Evolutionary conservation across 768 basidiomycete genomes (phyloP), one percentile per base, ranked within the genome.

Genomic region (Scleroderma citrinum): DNA sequence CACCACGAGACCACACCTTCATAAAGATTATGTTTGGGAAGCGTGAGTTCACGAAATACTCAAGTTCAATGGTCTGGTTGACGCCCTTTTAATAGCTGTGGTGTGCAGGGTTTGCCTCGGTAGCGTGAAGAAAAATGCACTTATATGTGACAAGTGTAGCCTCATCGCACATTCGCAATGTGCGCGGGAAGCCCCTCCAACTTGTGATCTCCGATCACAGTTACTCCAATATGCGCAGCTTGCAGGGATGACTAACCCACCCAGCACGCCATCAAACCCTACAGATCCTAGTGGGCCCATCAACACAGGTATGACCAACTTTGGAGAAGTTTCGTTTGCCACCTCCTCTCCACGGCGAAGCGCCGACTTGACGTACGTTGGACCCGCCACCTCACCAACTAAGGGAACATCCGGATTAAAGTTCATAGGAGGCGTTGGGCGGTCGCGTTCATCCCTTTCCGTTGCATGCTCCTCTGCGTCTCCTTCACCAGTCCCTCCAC

Each of bases 11-110:
- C 32, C 94, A 96, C 59, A 76, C 79, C 12, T 93, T 95, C 64
- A 87, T 95, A 26, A 93, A 90, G 71, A 94, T 92, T 3, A 87
- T 87, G 8, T 96, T 97, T 66, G 83, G 84, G 60, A 93, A 93
- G 73, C 81, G 93, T 96, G 63, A 64, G 88, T 73, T 37, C 52
- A 13, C 37, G 14, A 43, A n/a, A 42, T n/a, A 41, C 16, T 30
- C 7, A 7, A 11, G 21, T n/a, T 41, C 37, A 8, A 14, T n/a
- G 30, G 46, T 10, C 38, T 56, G 12, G 54, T 49, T 44, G 29
- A 56, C 46, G n/a, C 30, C 20, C 30, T 50, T 44, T 45, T 42
- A 30, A 42, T 58, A 97, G 94, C 90, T 23, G 85, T 96, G 74
- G 69, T 77, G 2, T 97, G 94, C 68, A 78, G 90, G 34, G 85